Evolutionary conservation across 257 asterid genomes (phyloP), one percentile per base, ranked within the genome.

Genomic region (Solanum bukasovii): DNA sequence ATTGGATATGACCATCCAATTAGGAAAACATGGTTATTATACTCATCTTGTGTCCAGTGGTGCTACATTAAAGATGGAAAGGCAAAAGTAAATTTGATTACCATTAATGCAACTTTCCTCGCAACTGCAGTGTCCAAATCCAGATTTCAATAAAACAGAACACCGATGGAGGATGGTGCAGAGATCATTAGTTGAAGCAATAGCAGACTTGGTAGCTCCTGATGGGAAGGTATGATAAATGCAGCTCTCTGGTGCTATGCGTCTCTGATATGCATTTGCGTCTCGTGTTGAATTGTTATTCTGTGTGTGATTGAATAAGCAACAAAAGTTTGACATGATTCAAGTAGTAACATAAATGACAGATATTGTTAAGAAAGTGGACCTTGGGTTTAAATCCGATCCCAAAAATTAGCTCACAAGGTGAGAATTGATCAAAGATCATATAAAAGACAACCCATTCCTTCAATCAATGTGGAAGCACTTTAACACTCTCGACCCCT

Each of bases 111-210:
- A 82, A 84, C 46, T 18, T 31, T 88, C 42, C 33, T 88, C 83
- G 20, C 88, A 61, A 68, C 89, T 86, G 89, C 95, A 97, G 99
- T 97, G 99, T 89, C 99, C 99, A 13, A 96, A 96, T 92, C 99
- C 99, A 14, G 98, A 96, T 91, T 96, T 96, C 93, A 95, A 94
- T 93, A 94, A 90, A 86, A 93, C 98, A 89, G 96, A 93, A 83
- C 87, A 94, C 79, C 93, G 98, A 33, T 95, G 98, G 98, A 92
- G 98, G 88, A 95, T 96, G 98, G 87, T 95, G 91, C 99, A 91
- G 86, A 93, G 94, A 90, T 92, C 99, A 88, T 91, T 97, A 91
- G 94, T 95, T 78, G 98, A 96, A 95, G 98, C 99, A 81, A 91
- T 96, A 89, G 91, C 91, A 72, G 95, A 94, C 92, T 87, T 89